phyloP scores from a whole-genome alignment of 2,329 filamentous ascomycete genomes.

The Venturia asperata region DNA sequence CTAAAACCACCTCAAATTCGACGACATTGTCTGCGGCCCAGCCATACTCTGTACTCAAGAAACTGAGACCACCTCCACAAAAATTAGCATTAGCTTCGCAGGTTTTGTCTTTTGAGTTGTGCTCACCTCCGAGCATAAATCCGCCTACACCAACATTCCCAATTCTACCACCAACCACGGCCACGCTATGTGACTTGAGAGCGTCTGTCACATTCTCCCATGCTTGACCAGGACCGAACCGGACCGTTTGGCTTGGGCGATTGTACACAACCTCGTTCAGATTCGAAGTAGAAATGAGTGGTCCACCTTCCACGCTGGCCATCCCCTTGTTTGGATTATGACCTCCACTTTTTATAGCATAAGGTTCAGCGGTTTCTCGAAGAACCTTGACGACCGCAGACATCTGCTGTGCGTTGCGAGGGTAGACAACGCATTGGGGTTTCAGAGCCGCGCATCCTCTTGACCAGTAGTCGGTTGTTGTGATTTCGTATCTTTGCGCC shows the following conservation, averaged over 20 bases:
- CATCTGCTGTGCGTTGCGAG: constrained; percentile 30
- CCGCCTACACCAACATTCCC: constrained; percentile 21
- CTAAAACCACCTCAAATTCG: constrained; percentile 43
- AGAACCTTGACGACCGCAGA: constrained; percentile 26
- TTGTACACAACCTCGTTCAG: constrained; percentile 33
- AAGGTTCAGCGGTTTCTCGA: constrained; percentile 21
- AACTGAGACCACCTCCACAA: constrained; percentile 33
- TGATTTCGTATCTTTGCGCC: neutral
- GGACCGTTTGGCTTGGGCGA: constrained; percentile 29
- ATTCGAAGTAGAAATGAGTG: constrained; percentile 34
- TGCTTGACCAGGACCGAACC: constrained; percentile 35
- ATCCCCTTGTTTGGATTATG: constrained; percentile 33
- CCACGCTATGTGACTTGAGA: constrained; percentile 30
- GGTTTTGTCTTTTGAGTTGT: constrained; percentile 22
- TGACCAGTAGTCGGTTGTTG: constrained; percentile 30
- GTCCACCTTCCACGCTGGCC: constrained; percentile 30
- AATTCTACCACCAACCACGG: constrained; percentile 28
- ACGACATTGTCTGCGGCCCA: constrained; percentile 43
- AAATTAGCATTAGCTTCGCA: constrained; percentile 18
- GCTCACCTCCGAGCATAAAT: constrained; percentile 17
- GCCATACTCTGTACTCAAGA: constrained; percentile 45
- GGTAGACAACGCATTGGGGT: constrained; percentile 35
- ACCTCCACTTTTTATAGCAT: constrained; percentile 36
- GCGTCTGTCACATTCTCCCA: constrained; percentile 36
- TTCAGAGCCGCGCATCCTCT: constrained; percentile 27